Conservation (phyloP, 768 basidiomycete species). For the Inosperma sp. region DNA sequence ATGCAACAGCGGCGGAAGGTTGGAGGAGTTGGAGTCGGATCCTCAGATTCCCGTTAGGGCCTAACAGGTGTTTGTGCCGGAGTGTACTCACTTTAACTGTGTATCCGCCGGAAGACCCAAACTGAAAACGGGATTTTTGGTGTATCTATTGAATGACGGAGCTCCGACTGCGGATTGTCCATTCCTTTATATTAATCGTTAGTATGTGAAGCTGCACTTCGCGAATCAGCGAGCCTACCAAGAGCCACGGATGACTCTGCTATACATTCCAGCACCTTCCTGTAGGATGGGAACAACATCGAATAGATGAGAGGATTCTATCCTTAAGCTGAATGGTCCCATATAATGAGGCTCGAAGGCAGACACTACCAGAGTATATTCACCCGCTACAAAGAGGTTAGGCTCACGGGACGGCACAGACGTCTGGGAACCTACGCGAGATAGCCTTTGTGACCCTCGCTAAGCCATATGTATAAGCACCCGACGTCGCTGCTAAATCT, state of each 20-base stretch:
- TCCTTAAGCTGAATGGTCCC: conserved; percentile 59
- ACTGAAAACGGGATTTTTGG: conserved; percentile 64
- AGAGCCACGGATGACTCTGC: conserved; percentile 56
- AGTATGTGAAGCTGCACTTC: no score
- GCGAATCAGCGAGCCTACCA: conserved; percentile 67
- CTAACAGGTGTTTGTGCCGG: no score
- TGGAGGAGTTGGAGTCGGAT: conserved; percentile 63
- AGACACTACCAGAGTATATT: conserved; percentile 82
- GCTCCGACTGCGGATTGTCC: conserved; percentile 57
- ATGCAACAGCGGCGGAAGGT: conserved; percentile 39
- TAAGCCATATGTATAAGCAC: conserved; percentile 77
- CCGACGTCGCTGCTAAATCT: conserved; percentile 69
- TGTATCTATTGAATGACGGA: conserved; percentile 62
- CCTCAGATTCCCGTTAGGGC: conserved; percentile 42
- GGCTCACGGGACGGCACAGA: not conserved
- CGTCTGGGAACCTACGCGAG: conserved; percentile 38
- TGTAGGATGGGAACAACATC: conserved; percentile 63
- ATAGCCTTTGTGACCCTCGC: conserved; percentile 52
- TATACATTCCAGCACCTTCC: conserved; percentile 92
- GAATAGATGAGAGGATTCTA: conserved; percentile 60
- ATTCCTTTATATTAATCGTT: conserved; percentile 41
- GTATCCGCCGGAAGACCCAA: conserved; percentile 48
- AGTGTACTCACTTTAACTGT: conserved; percentile 61
- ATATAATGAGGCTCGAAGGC: conserved; percentile 71
- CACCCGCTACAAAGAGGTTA: conserved; percentile 49